Evolutionary conservation across 2,329 filamentous ascomycete species (phyloP).

Genomic region (Colletotrichum sp.): DNA sequence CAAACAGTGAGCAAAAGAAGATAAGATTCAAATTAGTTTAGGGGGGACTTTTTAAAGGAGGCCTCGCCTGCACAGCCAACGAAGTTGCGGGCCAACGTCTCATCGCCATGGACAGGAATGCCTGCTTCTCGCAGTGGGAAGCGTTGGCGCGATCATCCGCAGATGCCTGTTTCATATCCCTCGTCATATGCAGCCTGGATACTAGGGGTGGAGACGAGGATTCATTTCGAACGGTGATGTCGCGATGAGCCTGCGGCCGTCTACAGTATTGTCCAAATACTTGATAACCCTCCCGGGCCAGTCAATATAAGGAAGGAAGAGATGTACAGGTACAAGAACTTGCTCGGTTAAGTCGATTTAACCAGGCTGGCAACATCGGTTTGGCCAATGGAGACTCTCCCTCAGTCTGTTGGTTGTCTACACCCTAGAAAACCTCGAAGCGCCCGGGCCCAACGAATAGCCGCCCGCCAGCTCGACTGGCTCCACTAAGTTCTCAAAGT

Average conservation of each 20-base stretch:
- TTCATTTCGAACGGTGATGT: not conserved
- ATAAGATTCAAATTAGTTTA: rapidly evolving
- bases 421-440: not conserved
- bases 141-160: not conserved
- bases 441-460: not conserved
- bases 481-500: not conserved
- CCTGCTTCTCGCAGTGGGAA: no score
- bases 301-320: not conserved
- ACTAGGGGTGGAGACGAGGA: not conserved
- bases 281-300: not conserved
- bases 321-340: not conserved
- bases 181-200: not conserved
- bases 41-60: not conserved
- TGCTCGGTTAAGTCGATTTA: not conserved
- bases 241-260: not conserved
- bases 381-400: not conserved
- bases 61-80: not conserved
- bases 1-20: no score
- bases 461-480: not conserved
- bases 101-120: not conserved
- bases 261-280: not conserved
- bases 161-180: not conserved
- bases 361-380: not conserved
- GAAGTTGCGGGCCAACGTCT: not conserved
- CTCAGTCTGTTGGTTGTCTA: not conserved